Percentiles rank a stretch among this genome's conserved stretches.
These are phyloP conservation scores for Sporothrix protearum DNA, from an alignment of 2,329 filamentous ascomycete genomes.

Conservation along the genomic window DNA sequence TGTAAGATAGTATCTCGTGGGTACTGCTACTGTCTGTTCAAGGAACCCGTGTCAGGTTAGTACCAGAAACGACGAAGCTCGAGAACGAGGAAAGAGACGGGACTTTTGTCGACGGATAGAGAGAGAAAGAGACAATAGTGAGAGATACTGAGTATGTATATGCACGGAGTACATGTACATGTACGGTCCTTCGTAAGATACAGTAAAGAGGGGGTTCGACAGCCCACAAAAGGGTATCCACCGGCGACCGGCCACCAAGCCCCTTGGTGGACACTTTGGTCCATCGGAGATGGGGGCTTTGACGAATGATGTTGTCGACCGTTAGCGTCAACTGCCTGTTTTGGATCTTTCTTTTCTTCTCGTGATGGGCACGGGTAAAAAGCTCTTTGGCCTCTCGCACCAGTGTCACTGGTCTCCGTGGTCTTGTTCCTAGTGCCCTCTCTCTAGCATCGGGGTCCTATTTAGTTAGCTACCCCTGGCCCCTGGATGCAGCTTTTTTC, in stretches of 20 bases:
- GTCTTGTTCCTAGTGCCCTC: conserved; percentile 1
- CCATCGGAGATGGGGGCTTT: background rate
- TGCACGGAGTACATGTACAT: too few relatives aligned
- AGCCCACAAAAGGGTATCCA: background rate
- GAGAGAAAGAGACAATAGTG: background rate
- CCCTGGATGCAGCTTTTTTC: background rate
- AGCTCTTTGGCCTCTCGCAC: background rate
- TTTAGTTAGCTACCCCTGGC: background rate
- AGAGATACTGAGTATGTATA: too few relatives aligned
- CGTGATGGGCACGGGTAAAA: background rate
- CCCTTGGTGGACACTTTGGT: background rate
- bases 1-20: background rate
- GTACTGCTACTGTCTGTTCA: background rate
- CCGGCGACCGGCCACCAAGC: background rate
- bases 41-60: background rate
- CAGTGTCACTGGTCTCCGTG: background rate
- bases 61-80: background rate
- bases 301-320: background rate
- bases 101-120: background rate
- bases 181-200: too few relatives aligned
- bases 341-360: background rate
- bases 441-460: background rate
- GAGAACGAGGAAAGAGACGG: background rate
- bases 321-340: background rate
- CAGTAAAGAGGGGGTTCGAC: background rate